phyloP scores from a whole-genome alignment of 495 filamentous ascomycete genomes.

The Hypoxylon subgilvum region DNA sequence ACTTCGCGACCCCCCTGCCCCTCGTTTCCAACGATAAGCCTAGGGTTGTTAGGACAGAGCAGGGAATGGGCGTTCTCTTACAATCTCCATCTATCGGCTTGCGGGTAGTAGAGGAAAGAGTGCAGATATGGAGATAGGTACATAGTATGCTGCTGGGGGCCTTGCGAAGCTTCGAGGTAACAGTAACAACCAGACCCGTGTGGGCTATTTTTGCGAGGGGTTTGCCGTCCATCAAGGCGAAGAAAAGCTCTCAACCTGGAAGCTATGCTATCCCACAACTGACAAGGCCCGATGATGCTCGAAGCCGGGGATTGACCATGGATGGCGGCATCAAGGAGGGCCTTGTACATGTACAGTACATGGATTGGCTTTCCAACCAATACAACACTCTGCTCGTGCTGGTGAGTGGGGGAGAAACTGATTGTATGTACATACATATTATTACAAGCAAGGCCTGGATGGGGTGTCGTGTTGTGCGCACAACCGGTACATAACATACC shows the following conservation, averaged over 20 bases:
- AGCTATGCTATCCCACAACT: constrained; percentile 17
- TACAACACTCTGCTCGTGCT: constrained; percentile 25
- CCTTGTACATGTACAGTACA: constrained; percentile 27
- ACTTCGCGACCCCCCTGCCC: constrained; percentile 30
- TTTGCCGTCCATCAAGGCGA: constrained; percentile 7
- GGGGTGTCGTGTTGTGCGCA: constrained; percentile 11
- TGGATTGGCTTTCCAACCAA: constrained; percentile 35
- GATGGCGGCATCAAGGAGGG: constrained; percentile 32
- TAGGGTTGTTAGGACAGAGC: constrained; percentile 19
- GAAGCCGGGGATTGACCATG: constrained; percentile 32
- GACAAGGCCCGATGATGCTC: constrained; percentile 19
- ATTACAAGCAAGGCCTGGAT: constrained; percentile 29
- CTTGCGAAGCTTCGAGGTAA: constrained; percentile 9
- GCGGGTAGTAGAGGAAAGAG: constrained; percentile 10
- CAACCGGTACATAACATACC: constrained; percentile 9
- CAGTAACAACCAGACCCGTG: constrained; percentile 19
- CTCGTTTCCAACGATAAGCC: constrained; percentile 33
- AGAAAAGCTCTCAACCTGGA: constrained; percentile 18
- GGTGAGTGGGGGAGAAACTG: constrained; percentile 27
- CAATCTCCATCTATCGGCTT: constrained; percentile 12
- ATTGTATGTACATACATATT: too few species aligned
- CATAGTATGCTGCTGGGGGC: too few species aligned
- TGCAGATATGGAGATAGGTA: too few species aligned
- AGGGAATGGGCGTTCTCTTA: constrained; percentile 13
- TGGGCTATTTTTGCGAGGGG: constrained; percentile 21